These are phyloP conservation scores for Pogostemon cablin DNA, from an alignment of 257 asterid genomes.

Conservation along the genomic window DNA sequence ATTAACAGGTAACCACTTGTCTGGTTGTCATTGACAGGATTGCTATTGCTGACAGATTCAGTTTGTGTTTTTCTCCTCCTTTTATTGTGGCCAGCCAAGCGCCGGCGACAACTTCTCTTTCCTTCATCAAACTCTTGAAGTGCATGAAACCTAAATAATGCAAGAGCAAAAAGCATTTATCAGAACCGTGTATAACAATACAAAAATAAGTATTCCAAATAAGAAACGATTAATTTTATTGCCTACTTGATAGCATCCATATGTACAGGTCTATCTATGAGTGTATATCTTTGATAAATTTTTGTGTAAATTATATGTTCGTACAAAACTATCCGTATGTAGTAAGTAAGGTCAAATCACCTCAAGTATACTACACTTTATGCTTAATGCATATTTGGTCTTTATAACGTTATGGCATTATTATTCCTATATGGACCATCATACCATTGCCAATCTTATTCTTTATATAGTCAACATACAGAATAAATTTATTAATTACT, in stretches of 20 bases:
- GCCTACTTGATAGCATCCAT: not conserved
- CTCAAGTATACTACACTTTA: not conserved
- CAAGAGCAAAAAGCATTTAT: constrained; percentile 13
- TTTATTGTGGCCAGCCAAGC: constrained; percentile 80
- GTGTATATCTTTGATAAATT: not conserved
- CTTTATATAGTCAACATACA: not conserved
- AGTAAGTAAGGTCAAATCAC: not conserved
- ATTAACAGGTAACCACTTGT: constrained; percentile 63
- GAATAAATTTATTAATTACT: not conserved
- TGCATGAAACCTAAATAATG: constrained; percentile 64
- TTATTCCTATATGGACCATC: constrained; percentile 1
- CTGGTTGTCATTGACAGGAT: constrained; percentile 54
- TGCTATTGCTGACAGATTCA: constrained; percentile 42
- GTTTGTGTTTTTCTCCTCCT: constrained; percentile 80
- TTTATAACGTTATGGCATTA: not conserved
- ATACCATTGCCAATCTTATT: not conserved
- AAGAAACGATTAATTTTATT: not conserved
- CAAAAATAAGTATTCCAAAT: not conserved
- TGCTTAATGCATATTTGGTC: not conserved
- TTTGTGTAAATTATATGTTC: not conserved
- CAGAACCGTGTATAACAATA: not conserved
- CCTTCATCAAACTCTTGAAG: constrained; percentile 91
- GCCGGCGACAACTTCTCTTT: constrained; percentile 78
- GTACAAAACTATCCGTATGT: not conserved
- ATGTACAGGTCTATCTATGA: not conserved